phyloP scores from a whole-genome alignment of 176 grass and related monocot species.

The Phyllostachys edulis region DNA sequence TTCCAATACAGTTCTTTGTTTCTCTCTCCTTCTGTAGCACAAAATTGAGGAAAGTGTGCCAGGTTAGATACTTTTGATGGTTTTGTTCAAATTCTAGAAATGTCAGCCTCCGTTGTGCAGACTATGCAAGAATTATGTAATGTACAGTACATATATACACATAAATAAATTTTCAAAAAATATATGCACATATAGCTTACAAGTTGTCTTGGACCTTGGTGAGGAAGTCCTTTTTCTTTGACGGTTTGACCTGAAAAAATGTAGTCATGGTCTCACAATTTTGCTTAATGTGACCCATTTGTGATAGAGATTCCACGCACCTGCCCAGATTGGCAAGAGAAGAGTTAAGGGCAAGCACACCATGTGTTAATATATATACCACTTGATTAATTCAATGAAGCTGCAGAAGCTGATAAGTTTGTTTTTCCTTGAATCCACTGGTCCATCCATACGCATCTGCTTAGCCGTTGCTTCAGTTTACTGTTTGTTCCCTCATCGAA shows the following conservation, averaged over 20 bases:
- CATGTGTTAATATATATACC: not conserved
- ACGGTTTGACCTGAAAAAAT: not conserved
- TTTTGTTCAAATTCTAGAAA: not conserved
- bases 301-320: not conserved
- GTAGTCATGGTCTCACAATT: not conserved
- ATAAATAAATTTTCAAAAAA: too few relatives aligned
- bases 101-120: not conserved
- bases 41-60: not conserved
- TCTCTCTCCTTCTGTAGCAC: not conserved
- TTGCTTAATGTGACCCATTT: not conserved
- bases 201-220: not conserved
- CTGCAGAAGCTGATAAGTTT: constrained; percentile 10
- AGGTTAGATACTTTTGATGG: not conserved
- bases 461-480: not conserved
- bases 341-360: not conserved
- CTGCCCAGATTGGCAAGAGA: not conserved
- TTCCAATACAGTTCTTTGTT: not conserved
- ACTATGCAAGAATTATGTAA: not conserved
- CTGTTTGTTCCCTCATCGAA: constrained; percentile 25
- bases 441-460: not conserved
- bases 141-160: not conserved
- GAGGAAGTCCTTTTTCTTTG: not conserved
- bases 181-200: not conserved
- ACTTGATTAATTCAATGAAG: not conserved
- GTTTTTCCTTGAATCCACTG: not conserved